Conservation (phyloP, 2,329 filamentous ascomycete genomes). For the Aureobasidium sp. region DNA sequence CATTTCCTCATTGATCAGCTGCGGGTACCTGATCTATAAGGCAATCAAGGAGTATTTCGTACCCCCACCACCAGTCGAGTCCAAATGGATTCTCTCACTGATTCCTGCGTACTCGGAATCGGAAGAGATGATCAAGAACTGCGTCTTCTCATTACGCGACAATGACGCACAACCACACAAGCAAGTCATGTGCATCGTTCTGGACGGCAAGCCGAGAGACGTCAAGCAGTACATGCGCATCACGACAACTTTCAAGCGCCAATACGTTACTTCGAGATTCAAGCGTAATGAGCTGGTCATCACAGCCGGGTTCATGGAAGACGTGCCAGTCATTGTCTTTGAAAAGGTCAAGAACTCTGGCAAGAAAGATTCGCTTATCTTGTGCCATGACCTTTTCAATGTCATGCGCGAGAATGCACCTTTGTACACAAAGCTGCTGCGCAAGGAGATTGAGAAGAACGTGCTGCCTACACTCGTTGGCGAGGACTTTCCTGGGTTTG, state of each 20-base stretch:
- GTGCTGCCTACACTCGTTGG: conserved; percentile 16
- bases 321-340: conserved; percentile 18
- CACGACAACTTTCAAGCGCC: conserved; percentile 14
- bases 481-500: conserved; percentile 15
- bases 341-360: conserved; percentile 19
- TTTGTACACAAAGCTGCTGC: conserved; percentile 13
- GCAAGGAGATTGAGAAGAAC: conserved; percentile 17
- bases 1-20: conserved; percentile 16
- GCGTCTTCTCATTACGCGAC: conserved; percentile 17
- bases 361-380: conserved; percentile 20
- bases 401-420: conserved; percentile 16
- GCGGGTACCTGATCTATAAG: conserved; percentile 8
- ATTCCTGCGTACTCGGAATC: conserved; percentile 20
- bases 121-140: conserved; percentile 20
- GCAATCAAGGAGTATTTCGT: conserved; percentile 11
- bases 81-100: conserved; percentile 18
- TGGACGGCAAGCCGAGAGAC: conserved; percentile 17
- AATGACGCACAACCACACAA: conserved; percentile 18
- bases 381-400: conserved; percentile 20
- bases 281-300: conserved; percentile 17
- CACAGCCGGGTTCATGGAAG: conserved; percentile 19
- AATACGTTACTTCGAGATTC: conserved; percentile 18
- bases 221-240: conserved; percentile 18
- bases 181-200: conserved; percentile 19
- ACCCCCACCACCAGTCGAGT: conserved; percentile 12